Evolutionary conservation across 257 asterid species (phyloP), one percentile per base, ranked within the genome.

Genomic region (Eustoma russellianum): DNA sequence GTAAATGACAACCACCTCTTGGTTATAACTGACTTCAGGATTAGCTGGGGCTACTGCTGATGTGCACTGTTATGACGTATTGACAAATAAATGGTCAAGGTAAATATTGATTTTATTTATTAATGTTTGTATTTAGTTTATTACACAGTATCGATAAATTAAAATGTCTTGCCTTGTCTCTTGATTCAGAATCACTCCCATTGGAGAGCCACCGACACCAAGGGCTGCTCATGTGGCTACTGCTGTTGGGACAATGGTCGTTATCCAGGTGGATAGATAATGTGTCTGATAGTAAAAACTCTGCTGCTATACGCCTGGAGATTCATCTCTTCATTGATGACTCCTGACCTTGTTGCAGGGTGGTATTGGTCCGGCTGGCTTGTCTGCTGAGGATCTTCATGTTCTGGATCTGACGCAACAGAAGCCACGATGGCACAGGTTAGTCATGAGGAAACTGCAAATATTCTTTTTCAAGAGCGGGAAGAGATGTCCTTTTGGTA

Each of bases 161-260:
- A 38, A 7, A 7, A 11, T 38, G 47, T 30, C 59, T 4, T 24
- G 30, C 30, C 30, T 2, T 24, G 62, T 48, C 46, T 48, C 38
- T 62, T 63, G 57, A n/a, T 77, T 66, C 80, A 91, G 99, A 68
- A 59, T 92, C 41, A 83, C 85, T 59, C 99, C 99, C 46, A 83
- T 88, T 71, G 99, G 99, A 56, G 99, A 92, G 75, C 97, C 99
- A 63, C 99, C 99, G 50, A 83, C 99, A 15, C 99, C 99, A 40
- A 76, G 99, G 72, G 99, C 99, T 73, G 99, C 99, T 70, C 99
- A 92, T 34, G 97, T 92, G 63, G 99, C 97, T 64, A 83, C 99
- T 35, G 94, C 99, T 35, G 99, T 92, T 51, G 99, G 99, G 61
- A 92, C 97, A 47, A 92, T 92, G 99, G 99, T 92, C 33, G 99